Base-by-base conservation (phyloP, 2,329 filamentous ascomycete species). In the Diaporthe sp. region DNA sequence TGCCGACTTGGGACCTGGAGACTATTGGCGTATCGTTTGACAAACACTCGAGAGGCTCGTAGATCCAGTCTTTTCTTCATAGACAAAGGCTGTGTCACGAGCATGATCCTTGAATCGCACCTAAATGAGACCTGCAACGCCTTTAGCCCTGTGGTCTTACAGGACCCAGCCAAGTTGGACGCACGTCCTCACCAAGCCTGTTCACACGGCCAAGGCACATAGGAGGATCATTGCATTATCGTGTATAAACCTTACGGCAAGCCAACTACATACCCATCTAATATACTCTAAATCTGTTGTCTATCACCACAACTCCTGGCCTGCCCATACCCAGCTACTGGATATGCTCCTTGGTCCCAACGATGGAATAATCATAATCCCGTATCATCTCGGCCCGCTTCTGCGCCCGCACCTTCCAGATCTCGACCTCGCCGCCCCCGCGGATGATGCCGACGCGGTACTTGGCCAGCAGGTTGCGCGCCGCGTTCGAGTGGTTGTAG, bases 381-480 rank as follows among this genome's bases (percentile, higher is more conserved):
- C 72, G 72, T 39, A 74, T 74, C 72, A 74, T 58, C 61, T 74
- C 72, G 2, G 72, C 72, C 3, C 72, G 88, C 79, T 93, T 90
- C 65, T 68, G 65, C 46, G 65, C 65, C 4, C 65, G 65, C 22
- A 42, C 46, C 91, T 97, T 97, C 95, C 95, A 97, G 85, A 97
- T 95, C 89, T 97, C 95, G 37, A 97, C 95, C 84, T 97, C 95
- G 83, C 94, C 95, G 60, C 95, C 95, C 78, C 95, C 95, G 71
- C 94, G 94, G 78, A 97, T 93, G 65, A 97, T 94, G 84, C 94
- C 95, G 17, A 97, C 92, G 79, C 95, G 91, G 94, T 96, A 96
- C 79, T 94, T 97, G 7, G 94, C 95, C 78, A 97, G 89, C 76
- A 97, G 86, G 87, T 97, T 97, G 89, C 97, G 95, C 44, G 95